A percentile compares a stretch with the other conserved stretches of the same genome.
phyloP scores from a whole-genome alignment of 371 early-diverging fungal species.

The Mortierella sp. region DNA sequence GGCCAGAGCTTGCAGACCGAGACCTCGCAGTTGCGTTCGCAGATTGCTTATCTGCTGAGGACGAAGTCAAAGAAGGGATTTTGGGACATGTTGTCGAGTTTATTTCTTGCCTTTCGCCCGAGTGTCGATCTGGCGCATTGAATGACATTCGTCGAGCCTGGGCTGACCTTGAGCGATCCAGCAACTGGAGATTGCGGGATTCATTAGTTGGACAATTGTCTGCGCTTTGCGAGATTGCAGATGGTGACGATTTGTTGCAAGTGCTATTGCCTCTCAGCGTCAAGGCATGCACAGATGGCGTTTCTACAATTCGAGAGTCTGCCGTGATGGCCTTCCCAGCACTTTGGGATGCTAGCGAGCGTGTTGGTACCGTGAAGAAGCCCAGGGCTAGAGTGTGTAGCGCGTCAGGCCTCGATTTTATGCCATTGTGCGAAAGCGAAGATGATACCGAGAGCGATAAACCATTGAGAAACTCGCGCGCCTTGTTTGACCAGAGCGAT shows the following conservation, averaged over 20 bases:
- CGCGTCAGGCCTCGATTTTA: constrained; percentile 5
- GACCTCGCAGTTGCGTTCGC: constrained; percentile 73
- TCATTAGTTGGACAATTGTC: constrained; percentile 66
- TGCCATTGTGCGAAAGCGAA: constrained; percentile 3
- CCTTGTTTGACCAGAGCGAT: constrained; percentile 1
- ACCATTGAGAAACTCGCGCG: neutral
- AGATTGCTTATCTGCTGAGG: constrained; percentile 69
- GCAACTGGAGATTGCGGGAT: constrained; percentile 71
- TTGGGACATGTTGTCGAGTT: constrained; percentile 71
- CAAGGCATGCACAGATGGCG: constrained; percentile 68
- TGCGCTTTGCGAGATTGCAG: constrained; percentile 63
- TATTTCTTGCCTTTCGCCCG: constrained; percentile 63
- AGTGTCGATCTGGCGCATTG: constrained; percentile 65
- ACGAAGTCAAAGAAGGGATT: constrained; percentile 73
- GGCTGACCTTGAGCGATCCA: constrained; percentile 65
- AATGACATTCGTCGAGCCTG: constrained; percentile 67
- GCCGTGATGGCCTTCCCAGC: constrained; percentile 65
- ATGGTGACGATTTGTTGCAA: constrained; percentile 64
- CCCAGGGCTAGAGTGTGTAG: constrained; percentile 1
- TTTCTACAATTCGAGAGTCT: constrained; percentile 68
- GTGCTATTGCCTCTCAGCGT: constrained; percentile 67
- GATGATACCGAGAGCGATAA: neutral
- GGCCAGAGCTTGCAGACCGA: constrained; percentile 69
- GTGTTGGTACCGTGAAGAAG: constrained; percentile 19
- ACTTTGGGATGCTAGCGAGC: constrained; percentile 45